Evolutionary conservation across 2,329 filamentous ascomycete genomes (phyloP), one percentile per base, ranked within the genome.

Genomic region (Fusarium ramigenum): DNA sequence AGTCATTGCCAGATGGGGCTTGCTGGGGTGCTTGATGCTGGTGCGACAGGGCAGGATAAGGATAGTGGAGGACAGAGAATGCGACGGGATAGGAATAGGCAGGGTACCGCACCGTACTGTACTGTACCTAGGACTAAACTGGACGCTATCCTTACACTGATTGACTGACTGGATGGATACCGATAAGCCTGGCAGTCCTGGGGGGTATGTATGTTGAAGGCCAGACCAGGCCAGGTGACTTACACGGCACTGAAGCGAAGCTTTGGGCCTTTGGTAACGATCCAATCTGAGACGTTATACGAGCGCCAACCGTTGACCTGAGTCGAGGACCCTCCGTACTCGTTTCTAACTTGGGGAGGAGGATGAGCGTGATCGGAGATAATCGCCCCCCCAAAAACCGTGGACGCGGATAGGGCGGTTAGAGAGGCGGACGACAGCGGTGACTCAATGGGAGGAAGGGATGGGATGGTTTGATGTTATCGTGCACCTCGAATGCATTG

Each of bases 201-300:
- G 70, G 63, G 64, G 69, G 34, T 40, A 54, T n/a, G 34, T 40
- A 54, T n/a, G 49, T 25, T 52, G 30, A 36, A 36, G 16, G 47
- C 16, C 30, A 53, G 49, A 18, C 49, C 32, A 68, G 63, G 66
- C 65, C 67, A 76, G 76, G 78, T 79, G 78, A 79, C 78, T 79
- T 79, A 77, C 74, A 77, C 68, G 69, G 56, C 42, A 64, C 52
- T 53, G 19, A 34, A 52, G 50, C 34, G 61, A 49, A 69, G 63
- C 73, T 77, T 57, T 67, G 30, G 53, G 59, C 61, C 73, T 75
- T 57, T 67, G 36, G 53, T 11, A 57, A 57, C 39, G 44, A 65
- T 66, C 60, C 52, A 54, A 70, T 72, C 60, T 68, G 28, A 68
- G 61, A 61, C 66, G 74, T 66, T 75, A 76, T 74, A 76, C 64